Conservation (phyloP, 2,329 filamentous ascomycete genomes). For the Colletotrichum gloeosporioides region DNA sequence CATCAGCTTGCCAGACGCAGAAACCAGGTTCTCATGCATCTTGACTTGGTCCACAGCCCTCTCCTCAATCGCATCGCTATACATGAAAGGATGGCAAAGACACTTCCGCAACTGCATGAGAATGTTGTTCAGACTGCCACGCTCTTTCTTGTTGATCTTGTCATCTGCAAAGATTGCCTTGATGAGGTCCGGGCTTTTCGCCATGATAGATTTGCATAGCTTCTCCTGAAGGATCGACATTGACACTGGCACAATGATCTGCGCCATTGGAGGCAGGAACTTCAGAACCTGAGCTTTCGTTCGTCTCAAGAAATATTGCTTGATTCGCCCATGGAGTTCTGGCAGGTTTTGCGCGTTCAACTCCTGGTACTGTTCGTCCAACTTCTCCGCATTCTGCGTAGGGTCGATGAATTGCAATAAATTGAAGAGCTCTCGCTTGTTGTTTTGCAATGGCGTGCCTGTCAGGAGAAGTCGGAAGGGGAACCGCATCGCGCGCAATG, state of each 20-base stretch:
- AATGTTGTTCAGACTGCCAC: constrained; percentile 89
- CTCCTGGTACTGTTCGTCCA: constrained; percentile 79
- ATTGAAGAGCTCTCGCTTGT: constrained; percentile 93
- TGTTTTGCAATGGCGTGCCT: constrained; percentile 93
- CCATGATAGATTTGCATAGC: constrained; percentile 90
- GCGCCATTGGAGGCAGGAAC: constrained; percentile 90
- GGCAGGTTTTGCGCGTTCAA: constrained; percentile 83
- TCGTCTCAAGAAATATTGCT: constrained; percentile 72
- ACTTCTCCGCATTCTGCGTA: constrained; percentile 67
- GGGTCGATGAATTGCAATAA: constrained; percentile 93
- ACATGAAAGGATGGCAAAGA: constrained; percentile 95
- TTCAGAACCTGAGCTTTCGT: constrained; percentile 92
- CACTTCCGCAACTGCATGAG: constrained; percentile 94
- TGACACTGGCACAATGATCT: constrained; percentile 94
- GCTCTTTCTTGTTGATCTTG: constrained; percentile 72
- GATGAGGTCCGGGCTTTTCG: constrained; percentile 89
- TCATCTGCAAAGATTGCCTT: constrained; percentile 80
- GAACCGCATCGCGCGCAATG: constrained; percentile 74
- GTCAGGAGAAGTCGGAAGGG: constrained; percentile 88
- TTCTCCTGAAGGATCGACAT: constrained; percentile 95
- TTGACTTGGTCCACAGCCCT: constrained; percentile 64
- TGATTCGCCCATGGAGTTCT: constrained; percentile 82
- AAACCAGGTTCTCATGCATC: constrained; percentile 82
- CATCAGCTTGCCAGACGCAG: constrained; percentile 89
- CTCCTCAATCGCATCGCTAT: constrained; percentile 90